Percentiles rank a stretch among this genome's conserved stretches.
Evolutionary conservation across 1,284 basidiomycete genomes (phyloP).

Genomic region (Moniliophthora roreri): DNA sequence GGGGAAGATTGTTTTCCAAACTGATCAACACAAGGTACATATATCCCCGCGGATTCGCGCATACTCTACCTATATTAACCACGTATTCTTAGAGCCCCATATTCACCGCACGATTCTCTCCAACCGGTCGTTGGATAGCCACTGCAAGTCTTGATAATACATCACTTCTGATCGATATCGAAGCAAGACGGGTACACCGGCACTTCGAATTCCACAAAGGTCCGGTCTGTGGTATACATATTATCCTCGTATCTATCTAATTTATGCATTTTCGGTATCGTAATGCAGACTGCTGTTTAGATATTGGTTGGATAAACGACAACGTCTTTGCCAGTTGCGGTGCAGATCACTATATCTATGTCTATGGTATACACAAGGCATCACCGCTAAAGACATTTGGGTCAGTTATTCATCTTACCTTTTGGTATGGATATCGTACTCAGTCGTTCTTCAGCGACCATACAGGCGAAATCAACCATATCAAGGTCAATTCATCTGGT

Average conservation of each 20-base stretch:
- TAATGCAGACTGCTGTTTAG: constrained; percentile 67
- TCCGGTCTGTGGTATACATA: constrained; percentile 28
- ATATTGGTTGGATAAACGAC: constrained; percentile 79
- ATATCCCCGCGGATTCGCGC: constrained; percentile 6
- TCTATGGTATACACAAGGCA: constrained; percentile 52
- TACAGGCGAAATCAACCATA: constrained; percentile 74
- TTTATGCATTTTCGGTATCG: constrained; percentile 8
- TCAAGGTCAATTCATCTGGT: constrained; percentile 64
- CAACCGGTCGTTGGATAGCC: constrained; percentile 64
- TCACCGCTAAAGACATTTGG: constrained; percentile 55
- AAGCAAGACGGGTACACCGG: constrained; percentile 54
- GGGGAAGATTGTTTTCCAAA: constrained; percentile 60
- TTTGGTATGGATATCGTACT: too few species aligned
- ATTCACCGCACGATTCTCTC: constrained; percentile 74
- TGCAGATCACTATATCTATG: constrained; percentile 64
- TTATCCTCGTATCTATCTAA: constrained; percentile 14
- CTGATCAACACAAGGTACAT: constrained; percentile 63
- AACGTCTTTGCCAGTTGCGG: constrained; percentile 73
- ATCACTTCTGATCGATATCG: constrained; percentile 77
- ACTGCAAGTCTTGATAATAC: constrained; percentile 76
- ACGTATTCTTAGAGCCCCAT: constrained; percentile 65
- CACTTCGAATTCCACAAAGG: constrained; percentile 69
- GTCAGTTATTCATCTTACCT: constrained; percentile 41
- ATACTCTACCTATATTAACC: constrained; percentile 34
- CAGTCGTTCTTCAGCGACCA: constrained; percentile 58